Evolutionary conservation across 169 alveolate genomes (phyloP).

Genomic region (Eimeria sp.): DNA sequence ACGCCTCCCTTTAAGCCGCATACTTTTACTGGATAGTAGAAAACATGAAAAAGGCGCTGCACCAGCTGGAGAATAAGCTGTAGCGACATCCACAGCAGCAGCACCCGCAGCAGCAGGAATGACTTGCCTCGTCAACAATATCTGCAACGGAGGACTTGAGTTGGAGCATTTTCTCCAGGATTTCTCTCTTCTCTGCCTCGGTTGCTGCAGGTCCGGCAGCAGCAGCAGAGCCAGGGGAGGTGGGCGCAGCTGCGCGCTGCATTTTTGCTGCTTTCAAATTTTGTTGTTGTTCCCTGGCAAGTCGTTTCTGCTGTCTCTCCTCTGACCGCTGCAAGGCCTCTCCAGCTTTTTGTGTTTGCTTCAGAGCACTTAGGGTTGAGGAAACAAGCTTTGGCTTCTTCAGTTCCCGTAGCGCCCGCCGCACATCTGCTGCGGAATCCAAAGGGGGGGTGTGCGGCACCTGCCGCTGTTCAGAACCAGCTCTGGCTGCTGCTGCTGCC

Average conservation of each 20-base stretch:
- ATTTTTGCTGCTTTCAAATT: conserved; percentile 4
- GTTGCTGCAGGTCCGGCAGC: conserved; percentile 42
- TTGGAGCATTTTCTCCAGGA: conserved; percentile 34
- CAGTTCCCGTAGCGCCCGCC: neutral
- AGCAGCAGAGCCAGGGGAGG: conserved; percentile 32
- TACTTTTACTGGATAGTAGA: neutral
- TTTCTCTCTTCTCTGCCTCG: conserved; percentile 25
- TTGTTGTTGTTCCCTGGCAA: conserved; percentile 30
- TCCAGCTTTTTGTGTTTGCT: conserved; percentile 45
- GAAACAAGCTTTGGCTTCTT: conserved; percentile 36
- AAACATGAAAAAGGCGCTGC: neutral
- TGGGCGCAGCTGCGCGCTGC: conserved; percentile 34
- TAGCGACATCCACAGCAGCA: neutral
- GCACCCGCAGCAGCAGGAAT: neutral
- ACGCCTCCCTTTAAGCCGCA: neutral
- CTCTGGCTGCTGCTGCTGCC: neutral
- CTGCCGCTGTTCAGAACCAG: conserved; percentile 18
- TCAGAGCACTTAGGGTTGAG: neutral
- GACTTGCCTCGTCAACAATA: conserved; percentile 35
- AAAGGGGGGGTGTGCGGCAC: neutral
- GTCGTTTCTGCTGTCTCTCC: conserved; percentile 56
- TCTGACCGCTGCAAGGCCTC: neutral
- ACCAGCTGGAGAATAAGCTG: neutral
- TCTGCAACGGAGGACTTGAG: conserved; percentile 58
- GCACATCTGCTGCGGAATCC: conserved; percentile 52